These are phyloP conservation scores for Rhodocollybia butyracea DNA, from an alignment of 768 basidiomycete species.

Conservation along the genomic window DNA sequence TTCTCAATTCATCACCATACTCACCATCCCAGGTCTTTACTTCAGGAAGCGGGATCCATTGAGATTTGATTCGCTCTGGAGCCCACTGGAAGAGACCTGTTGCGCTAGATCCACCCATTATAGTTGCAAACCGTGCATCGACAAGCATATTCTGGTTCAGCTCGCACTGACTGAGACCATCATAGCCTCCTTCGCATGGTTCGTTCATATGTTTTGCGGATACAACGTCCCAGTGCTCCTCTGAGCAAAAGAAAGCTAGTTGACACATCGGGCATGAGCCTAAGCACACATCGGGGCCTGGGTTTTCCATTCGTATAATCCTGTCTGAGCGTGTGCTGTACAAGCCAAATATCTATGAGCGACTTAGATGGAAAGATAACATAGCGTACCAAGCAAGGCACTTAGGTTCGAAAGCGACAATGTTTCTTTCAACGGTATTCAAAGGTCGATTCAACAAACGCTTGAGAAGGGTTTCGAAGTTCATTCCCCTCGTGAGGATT, in stretches of 20 bases:
- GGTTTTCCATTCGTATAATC: constrained; percentile 21
- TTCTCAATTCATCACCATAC: constrained; percentile 10
- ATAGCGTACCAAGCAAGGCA: constrained; percentile 27
- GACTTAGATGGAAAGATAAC: neutral
- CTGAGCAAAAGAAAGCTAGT: constrained; percentile 26
- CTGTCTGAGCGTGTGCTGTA: constrained; percentile 24
- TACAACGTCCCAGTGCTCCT: constrained; percentile 21
- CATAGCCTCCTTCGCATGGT: constrained; percentile 19
- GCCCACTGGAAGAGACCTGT: constrained; percentile 24
- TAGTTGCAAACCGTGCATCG: constrained; percentile 17
- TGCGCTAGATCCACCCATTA: constrained; percentile 11
- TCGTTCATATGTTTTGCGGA: constrained; percentile 14
- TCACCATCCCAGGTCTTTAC: constrained; percentile 21
- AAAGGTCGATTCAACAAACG: constrained; percentile 14
- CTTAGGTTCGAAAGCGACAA: constrained; percentile 25
- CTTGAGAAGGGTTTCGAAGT: constrained; percentile 10
- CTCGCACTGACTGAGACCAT: constrained; percentile 25
- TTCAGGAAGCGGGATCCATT: constrained; percentile 23
- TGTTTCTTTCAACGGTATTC: constrained; percentile 20
- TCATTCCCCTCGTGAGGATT: constrained; percentile 9
- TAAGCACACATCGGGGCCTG: neutral
- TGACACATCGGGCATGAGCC: constrained; percentile 22
- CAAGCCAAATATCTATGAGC: neutral
- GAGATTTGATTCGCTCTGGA: constrained; percentile 21
- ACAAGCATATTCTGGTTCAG: constrained; percentile 22